These are phyloP conservation scores for Avicennia marina DNA, from an alignment of 257 asterid genomes.

Conservation along the genomic window DNA sequence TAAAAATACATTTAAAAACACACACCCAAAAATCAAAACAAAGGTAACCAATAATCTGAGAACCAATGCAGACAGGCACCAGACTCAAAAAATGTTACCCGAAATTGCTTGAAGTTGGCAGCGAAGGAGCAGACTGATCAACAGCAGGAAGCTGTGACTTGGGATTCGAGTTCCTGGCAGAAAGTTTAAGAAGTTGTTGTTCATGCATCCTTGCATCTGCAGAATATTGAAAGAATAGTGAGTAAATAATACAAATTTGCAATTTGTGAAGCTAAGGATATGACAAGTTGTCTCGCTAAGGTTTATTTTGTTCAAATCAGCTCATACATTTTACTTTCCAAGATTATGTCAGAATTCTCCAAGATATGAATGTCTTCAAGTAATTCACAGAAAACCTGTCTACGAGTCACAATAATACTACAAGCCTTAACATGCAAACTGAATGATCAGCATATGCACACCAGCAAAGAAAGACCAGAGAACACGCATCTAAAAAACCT, in stretches of 20 bases:
- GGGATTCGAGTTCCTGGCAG: neutral
- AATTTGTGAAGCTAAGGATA: neutral
- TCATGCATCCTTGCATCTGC: constrained; percentile 6
- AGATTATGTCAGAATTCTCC: too few species aligned
- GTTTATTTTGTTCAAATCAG: too few species aligned
- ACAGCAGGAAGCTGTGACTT: constrained; percentile 1
- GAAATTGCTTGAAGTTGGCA: constrained; percentile 18
- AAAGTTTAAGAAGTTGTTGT: neutral
- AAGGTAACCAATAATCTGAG: too few species aligned
- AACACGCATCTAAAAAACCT: too few species aligned
- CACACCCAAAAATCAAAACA: too few species aligned
- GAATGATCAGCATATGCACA: neutral
- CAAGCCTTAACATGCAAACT: neutral
- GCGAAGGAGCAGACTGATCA: constrained; percentile 7
- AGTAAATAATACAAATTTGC: neutral
- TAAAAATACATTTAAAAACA: too few species aligned
- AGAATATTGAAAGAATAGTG: neutral
- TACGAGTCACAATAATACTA: too few species aligned
- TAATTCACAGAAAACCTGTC: too few species aligned
- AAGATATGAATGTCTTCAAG: too few species aligned
- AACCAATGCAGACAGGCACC: too few species aligned
- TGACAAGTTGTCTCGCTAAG: neutral
- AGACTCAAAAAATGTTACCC: constrained; percentile 16
- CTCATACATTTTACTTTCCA: neutral
- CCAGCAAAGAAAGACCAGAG: too few species aligned